Percentiles rank a stretch among this genome's conserved stretches.
Evolutionary conservation across 352 stramenopile genomes (phyloP).

Genomic region (Globisporangium barbulae): DNA sequence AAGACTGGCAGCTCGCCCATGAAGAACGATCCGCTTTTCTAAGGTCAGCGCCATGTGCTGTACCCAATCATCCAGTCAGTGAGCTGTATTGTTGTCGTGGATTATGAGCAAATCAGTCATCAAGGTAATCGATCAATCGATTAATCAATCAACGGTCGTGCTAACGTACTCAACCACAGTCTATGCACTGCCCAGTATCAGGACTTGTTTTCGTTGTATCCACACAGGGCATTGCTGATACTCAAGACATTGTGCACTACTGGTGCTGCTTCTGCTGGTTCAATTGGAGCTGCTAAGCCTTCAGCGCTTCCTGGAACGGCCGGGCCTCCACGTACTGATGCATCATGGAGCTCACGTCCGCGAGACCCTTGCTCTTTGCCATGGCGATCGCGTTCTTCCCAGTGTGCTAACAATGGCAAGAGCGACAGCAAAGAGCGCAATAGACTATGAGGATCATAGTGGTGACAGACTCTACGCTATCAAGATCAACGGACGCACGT

Average conservation of each 20-base stretch:
- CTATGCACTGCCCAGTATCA: not conserved
- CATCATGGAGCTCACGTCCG: slow-evolving; percentile 28
- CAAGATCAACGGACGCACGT: slow-evolving; percentile 28
- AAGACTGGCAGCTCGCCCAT: slow-evolving; percentile 73
- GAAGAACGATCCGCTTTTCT: slow-evolving; percentile 82
- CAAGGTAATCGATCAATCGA: slow-evolving; percentile 1
- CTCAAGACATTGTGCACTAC: not conserved
- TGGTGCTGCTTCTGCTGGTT: not conserved
- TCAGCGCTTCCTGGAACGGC: slow-evolving; percentile 21
- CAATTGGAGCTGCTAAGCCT: slow-evolving; percentile 4
- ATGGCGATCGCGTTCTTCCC: slow-evolving; percentile 47
- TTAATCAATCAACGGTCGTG: not conserved
- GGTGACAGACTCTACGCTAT: too few relatives aligned
- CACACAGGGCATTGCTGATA: not conserved
- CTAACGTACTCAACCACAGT: not conserved
- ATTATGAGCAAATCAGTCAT: not conserved
- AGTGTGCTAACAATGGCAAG: slow-evolving; percentile 31
- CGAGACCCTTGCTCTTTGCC: slow-evolving; percentile 22
- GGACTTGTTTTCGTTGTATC: not conserved
- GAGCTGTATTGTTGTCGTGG: slow-evolving; percentile 1
- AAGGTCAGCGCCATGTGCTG: slow-evolving; percentile 7
- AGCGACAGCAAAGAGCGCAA: not conserved
- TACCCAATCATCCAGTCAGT: not conserved
- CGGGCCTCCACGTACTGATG: slow-evolving; percentile 34
- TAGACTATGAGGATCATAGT: not conserved